Conservation (phyloP, 1,284 basidiomycete species). For the Phylloboletellus chloephorus region DNA sequence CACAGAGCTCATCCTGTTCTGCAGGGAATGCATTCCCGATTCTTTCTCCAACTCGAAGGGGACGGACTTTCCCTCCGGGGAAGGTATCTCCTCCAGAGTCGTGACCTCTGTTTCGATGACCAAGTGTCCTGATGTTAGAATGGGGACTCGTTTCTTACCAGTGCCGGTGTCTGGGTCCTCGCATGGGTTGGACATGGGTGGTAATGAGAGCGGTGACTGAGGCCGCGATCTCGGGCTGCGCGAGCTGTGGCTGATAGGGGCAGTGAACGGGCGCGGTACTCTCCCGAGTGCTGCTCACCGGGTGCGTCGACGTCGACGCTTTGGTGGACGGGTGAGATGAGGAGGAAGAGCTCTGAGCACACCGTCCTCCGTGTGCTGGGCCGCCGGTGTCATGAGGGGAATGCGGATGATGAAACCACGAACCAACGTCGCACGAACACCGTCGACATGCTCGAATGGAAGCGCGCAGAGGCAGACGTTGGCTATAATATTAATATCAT, state of each 20-base stretch:
- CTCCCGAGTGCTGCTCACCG: background rate
- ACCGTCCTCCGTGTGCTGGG: background rate
- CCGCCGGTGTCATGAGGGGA: constrained; percentile 1
- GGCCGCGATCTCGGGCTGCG: constrained; percentile 1
- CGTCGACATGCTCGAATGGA: too few relatives aligned
- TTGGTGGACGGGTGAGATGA: constrained; percentile 14
- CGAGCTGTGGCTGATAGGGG: background rate
- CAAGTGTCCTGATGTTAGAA: background rate
- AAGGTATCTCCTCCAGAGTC: background rate
- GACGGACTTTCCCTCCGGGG: background rate
- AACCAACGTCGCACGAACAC: too few relatives aligned
- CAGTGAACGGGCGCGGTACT: background rate
- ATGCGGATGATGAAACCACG: too few relatives aligned
- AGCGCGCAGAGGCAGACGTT: too few relatives aligned
- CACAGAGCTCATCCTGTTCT: background rate
- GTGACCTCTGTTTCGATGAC: background rate
- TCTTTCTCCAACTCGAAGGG: background rate
- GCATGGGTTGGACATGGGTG: constrained; percentile 7
- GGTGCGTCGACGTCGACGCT: background rate
- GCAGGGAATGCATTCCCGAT: background rate
- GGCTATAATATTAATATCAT: too few relatives aligned
- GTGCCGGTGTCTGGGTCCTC: background rate
- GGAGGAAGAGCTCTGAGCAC: constrained; percentile 13
- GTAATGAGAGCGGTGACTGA: constrained; percentile 15
- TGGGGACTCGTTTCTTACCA: constrained; percentile 5